Evolutionary conservation across 352 stramenopile genomes (phyloP), one percentile per base, ranked within the genome.

Genomic region (Globisporangium emineosum): DNA sequence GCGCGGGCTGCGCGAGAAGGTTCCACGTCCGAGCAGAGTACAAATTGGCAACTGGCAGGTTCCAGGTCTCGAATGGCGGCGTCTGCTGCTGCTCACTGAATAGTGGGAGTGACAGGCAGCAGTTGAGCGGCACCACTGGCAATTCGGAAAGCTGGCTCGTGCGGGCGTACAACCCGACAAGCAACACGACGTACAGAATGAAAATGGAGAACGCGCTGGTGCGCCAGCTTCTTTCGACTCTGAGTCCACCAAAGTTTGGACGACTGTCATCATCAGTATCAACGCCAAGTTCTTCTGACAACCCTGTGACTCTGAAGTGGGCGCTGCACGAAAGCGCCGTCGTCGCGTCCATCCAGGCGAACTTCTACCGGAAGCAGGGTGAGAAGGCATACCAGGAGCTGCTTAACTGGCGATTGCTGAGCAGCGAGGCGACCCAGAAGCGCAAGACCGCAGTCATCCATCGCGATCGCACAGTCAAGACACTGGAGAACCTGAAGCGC

Each of bases 81-180:
- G 72, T 88, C 42, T 91, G 83, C 32, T 79, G 69, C 5, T 91
- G 83, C 52, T 59, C 27, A 32, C 59, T 83, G 17, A 80, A 81
- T 47, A 62, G 66, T 37, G 70, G 63, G 10, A 63, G 23, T 30
- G 35, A 21, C 23, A 4, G 12, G 40, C 66, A 56, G 56, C 45
- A 27, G 23, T 71, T 21, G 5, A 10, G 10, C 25, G 17, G 43
- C 5, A 51, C 7, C 21, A 65, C 13, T 53, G 8, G 17, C 10
- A 43, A 2, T 1, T 10, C 15, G 15, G 77, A 83, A 50, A 73
- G 63, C 21, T 86, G 83, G 83, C 23, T 94, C 3, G 64, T 94
- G 59, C 79, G 81, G 35, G 86, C 77, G 13, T 94, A 94, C 60
- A 92, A 76, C 47, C 71, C 86, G 2, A 63, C 30, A 19, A 85